These are phyloP conservation scores for Diaporthe citriasiana DNA, from an alignment of 2,329 filamentous ascomycete species.

Conservation along the genomic window DNA sequence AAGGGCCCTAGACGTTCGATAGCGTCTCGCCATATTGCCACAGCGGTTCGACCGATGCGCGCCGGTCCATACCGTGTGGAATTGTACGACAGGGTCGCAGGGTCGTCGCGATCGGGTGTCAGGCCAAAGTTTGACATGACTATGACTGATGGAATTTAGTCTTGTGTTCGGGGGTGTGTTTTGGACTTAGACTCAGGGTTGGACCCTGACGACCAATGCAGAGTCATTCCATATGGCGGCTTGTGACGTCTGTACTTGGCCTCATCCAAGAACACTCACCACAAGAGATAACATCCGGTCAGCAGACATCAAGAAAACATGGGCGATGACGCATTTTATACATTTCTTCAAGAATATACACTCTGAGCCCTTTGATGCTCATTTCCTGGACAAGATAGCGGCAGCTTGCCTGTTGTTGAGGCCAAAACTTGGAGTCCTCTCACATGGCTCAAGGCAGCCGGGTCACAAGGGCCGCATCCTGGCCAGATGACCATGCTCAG, in stretches of 20 bases:
- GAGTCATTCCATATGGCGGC: neutral
- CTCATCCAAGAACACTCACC: neutral
- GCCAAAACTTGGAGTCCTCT: conserved; percentile 3
- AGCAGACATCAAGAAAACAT: neutral
- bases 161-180: neutral
- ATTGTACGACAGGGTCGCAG: neutral
- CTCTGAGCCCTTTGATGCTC: neutral
- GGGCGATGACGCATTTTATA: neutral
- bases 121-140: neutral
- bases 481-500: conserved; percentile 27
- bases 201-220: neutral
- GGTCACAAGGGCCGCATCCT: conserved; percentile 27
- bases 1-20: conserved; percentile 15
- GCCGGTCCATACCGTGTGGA: neutral
- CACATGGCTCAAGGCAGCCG: conserved; percentile 27
- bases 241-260: neutral
- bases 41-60: conserved; percentile 19
- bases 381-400: neutral
- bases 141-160: conserved; percentile 17
- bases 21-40: conserved; percentile 31
- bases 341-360: neutral
- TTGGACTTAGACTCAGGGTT: neutral
- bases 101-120: neutral
- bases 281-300: too few relatives aligned
- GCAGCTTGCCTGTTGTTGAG: neutral